Evolutionary conservation across 345 rosid genomes (phyloP).

Genomic region (Eucalyptus cladocalyx): DNA sequence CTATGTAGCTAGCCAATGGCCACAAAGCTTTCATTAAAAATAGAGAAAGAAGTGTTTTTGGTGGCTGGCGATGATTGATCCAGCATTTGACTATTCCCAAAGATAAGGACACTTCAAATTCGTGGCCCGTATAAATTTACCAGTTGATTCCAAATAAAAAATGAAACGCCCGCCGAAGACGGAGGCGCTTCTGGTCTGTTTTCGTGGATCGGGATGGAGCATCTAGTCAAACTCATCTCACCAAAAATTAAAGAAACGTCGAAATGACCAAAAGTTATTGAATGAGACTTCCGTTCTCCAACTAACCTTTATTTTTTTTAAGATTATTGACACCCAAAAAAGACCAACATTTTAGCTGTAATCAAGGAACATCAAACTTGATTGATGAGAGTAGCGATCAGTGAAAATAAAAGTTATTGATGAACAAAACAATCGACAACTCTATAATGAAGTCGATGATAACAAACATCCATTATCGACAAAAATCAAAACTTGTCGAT

Average conservation of each 20-base stretch:
- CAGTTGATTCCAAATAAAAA: neutral
- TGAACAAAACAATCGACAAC: neutral
- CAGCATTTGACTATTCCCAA: neutral
- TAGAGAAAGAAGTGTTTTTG: neutral
- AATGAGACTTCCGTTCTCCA: neutral
- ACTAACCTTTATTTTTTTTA: neutral
- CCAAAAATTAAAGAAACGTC: neutral
- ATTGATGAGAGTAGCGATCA: accelerated
- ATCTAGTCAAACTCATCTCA: neutral
- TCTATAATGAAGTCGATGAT: neutral
- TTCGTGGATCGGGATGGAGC: neutral
- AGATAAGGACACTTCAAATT: neutral
- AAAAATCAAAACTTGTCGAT: neutral
- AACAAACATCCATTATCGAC: neutral
- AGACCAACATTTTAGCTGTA: neutral
- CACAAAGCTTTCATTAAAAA: neutral
- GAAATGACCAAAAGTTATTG: neutral
- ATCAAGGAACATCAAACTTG: neutral
- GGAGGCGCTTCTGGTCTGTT: neutral
- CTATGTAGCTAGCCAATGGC: neutral
- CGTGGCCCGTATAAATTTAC: neutral
- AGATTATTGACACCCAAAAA: neutral
- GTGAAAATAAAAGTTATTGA: neutral
- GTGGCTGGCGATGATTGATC: neutral
- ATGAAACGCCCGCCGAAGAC: neutral